Percentiles rank a stretch among this genome's conserved stretches.
Evolutionary conservation across 768 basidiomycete species (phyloP).

Genomic region (Podaxis mareebaensis): DNA sequence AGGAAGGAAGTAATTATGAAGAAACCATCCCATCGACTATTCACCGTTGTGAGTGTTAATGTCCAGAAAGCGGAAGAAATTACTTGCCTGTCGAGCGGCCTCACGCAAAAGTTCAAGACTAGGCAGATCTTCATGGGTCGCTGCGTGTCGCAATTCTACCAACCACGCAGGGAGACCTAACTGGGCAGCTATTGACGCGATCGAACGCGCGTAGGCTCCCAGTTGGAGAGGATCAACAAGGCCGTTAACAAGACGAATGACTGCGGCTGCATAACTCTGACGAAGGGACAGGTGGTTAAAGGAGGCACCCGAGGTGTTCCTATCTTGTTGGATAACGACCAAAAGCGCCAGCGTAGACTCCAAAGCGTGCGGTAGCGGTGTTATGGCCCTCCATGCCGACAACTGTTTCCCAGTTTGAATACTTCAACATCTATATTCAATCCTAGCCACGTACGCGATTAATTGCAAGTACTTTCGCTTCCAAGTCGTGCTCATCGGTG

Average conservation of each 20-base stretch:
- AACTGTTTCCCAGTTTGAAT: constrained; percentile 44
- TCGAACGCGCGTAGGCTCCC: constrained; percentile 87
- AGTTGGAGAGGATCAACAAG: constrained; percentile 93
- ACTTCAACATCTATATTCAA: neutral
- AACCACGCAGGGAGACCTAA: constrained; percentile 86
- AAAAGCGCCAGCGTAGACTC: constrained; percentile 71
- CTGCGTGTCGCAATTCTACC: constrained; percentile 91
- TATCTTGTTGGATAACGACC: constrained; percentile 59
- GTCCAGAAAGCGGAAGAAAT: constrained; percentile 5
- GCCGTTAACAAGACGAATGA: constrained; percentile 91
- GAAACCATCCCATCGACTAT: constrained; percentile 82
- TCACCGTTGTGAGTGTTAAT: neutral
- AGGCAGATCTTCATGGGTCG: constrained; percentile 94
- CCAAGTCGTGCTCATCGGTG: constrained; percentile 57
- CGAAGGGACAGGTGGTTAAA: constrained; percentile 54
- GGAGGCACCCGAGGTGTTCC: constrained; percentile 20
- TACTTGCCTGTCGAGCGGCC: constrained; percentile 65
- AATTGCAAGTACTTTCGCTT: constrained; percentile 58
- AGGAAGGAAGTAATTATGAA: constrained; percentile 83
- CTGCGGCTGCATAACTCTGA: constrained; percentile 76
- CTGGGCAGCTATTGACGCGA: constrained; percentile 83
- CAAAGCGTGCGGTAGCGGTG: constrained; percentile 77
- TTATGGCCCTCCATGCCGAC: constrained; percentile 77
- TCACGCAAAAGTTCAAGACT: constrained; percentile 77
- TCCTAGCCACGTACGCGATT: constrained; percentile 51